Base-by-base conservation (phyloP, 441 rosid genomes). In the Arabidopsis lyrata region DNA sequence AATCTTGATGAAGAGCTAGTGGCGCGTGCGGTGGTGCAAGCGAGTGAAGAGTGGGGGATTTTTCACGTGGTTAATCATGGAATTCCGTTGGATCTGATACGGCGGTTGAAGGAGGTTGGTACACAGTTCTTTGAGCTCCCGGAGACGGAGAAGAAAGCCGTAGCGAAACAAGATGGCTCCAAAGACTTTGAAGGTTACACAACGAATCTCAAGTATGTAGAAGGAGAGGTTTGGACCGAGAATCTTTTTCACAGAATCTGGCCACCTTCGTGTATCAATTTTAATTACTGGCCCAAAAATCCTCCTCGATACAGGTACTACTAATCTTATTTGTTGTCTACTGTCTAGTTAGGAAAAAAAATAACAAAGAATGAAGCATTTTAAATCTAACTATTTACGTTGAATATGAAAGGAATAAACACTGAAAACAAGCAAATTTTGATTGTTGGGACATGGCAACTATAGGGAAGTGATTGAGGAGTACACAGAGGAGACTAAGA, bases 191-290 rank as follows among this genome's bases (percentile, higher is more conserved):
- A 90, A 78, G 95, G 98, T 0, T 90, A 92, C 50, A 91, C 89
- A 5, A 84, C 63, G 14, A 73, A 59, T 20, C 73, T 85, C 38
- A 85, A 73, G 52, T 82, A 81, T 38, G 42, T 73, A n/a, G 27
- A 86, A 2, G 90, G 73, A 2, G 89, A 77, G 62, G 60, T 75
- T 8, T 92, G 96, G 97, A 83, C 76, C 1, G 96, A 90, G 72
- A 87, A 90, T 58, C 84, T 90, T 32, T 88, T 90, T 54, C 94
- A 92, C 69, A 85, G 16, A 75, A 78, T 92, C 14, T 90, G 89
- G 94, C 96, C 97, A 18, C 86, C 90, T n/a, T 45, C 80, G 3
- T 31, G 73, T n/a, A 68, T 92, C 49, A 80, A 88, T 63, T 74
- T 83, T 57, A 49, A 29, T 13, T 90, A 83, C 72, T 90, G 96